These are phyloP conservation scores for Kalanchoe fedtschenkoi DNA, from an alignment of 164 flowering plant genomes.

Conservation along the genomic window DNA sequence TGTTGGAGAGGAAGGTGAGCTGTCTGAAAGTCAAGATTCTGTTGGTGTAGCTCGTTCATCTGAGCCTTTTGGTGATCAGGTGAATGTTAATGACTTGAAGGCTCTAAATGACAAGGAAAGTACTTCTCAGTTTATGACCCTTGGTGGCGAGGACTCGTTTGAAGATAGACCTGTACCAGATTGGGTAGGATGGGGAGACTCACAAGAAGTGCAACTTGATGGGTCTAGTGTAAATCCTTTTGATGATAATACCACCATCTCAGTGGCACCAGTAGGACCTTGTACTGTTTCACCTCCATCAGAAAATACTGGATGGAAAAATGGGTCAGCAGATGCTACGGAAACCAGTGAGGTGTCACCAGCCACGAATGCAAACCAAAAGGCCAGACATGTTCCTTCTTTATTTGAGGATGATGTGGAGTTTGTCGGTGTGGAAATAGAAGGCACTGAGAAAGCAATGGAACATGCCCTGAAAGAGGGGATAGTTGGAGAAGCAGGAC, in stretches of 20 bases:
- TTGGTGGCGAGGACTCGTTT: slow-evolving; percentile 34
- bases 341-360: slow-evolving; percentile 23
- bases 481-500: slow-evolving; percentile 86
- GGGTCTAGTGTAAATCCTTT: slow-evolving; percentile 58
- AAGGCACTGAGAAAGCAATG: slow-evolving; percentile 87
- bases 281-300: slow-evolving; percentile 17
- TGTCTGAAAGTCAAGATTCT: slow-evolving; percentile 31
- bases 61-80: slow-evolving; percentile 15
- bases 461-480: slow-evolving; percentile 89
- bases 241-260: slow-evolving; percentile 23
- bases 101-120: slow-evolving; percentile 16
- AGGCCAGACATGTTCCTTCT: slow-evolving; percentile 31
- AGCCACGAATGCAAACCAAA: slow-evolving; percentile 19
- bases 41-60: slow-evolving; percentile 32
- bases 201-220: slow-evolving; percentile 43
- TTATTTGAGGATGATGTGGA: slow-evolving; percentile 86
- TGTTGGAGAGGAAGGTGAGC: slow-evolving; percentile 73
- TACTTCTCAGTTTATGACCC: slow-evolving; percentile 29
- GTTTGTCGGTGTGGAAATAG: slow-evolving; percentile 83
- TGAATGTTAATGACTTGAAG: slow-evolving; percentile 18
- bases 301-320: slow-evolving; percentile 29
- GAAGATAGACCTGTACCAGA: slow-evolving; percentile 60
- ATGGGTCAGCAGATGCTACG: slow-evolving; percentile 31
- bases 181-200: slow-evolving; percentile 74
- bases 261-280: slow-evolving; percentile 14